These are phyloP conservation scores for Orbilia javanica DNA, from an alignment of 2,329 filamentous ascomycete species.

Conservation along the genomic window DNA sequence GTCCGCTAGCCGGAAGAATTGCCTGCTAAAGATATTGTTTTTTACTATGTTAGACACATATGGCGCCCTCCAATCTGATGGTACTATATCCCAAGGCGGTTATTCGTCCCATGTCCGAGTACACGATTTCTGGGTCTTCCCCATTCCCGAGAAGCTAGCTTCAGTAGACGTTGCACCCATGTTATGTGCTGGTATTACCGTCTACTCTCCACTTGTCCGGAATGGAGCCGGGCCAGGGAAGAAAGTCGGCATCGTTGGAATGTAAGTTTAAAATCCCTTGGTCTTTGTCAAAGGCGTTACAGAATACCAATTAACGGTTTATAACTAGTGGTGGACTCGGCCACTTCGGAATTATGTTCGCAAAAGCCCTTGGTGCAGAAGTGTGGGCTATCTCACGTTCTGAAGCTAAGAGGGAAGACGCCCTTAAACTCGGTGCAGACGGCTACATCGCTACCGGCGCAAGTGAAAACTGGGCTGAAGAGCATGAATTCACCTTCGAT, in stretches of 20 bases:
- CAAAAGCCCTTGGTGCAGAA: constrained; percentile 75
- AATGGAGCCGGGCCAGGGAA: constrained; percentile 82
- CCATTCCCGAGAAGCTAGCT: constrained; percentile 78
- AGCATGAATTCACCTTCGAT: constrained; percentile 76
- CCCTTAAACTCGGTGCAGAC: constrained; percentile 72
- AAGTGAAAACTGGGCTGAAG: constrained; percentile 72
- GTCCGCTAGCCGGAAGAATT: constrained; percentile 66
- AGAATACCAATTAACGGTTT: constrained; percentile 7
- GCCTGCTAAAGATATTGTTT: constrained; percentile 67
- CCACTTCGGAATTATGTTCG: constrained; percentile 78
- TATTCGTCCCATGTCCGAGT: constrained; percentile 77
- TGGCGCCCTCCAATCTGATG: constrained; percentile 68
- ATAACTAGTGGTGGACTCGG: constrained; percentile 73
- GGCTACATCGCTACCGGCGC: constrained; percentile 71
- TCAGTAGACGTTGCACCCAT: constrained; percentile 78
- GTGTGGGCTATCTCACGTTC: constrained; percentile 74
- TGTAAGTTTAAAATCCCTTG: constrained; percentile 64
- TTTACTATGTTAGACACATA: constrained; percentile 68
- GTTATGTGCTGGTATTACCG: constrained; percentile 86
- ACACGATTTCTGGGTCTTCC: constrained; percentile 67
- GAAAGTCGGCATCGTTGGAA: constrained; percentile 80
- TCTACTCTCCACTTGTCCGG: constrained; percentile 81
- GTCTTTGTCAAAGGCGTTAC: constrained; percentile 60
- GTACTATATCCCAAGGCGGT: constrained; percentile 73
- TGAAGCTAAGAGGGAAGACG: constrained; percentile 73